These are phyloP conservation scores for Rhododendron williamsianum DNA, from an alignment of 148 eudicot genomes.

Conservation along the genomic window DNA sequence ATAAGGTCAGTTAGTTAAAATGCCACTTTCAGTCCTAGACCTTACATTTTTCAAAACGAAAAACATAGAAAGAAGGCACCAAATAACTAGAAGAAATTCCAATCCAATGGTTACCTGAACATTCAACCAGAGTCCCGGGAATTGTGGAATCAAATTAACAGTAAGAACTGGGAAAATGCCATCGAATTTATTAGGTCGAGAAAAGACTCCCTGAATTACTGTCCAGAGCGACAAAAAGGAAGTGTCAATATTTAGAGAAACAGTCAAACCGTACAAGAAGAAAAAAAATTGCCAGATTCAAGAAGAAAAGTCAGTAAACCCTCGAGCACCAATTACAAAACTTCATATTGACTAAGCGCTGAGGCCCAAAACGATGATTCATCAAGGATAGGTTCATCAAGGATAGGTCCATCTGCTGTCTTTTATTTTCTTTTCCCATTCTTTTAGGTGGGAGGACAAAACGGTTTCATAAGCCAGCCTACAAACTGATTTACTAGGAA, in stretches of 20 bases:
- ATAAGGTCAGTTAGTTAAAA: constrained; percentile 4
- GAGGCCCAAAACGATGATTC: neutral
- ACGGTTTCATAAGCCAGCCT: neutral
- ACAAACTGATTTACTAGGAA: neutral
- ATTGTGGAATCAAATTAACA: constrained; percentile 29
- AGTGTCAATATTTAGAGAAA: constrained; percentile 2
- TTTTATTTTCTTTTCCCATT: neutral
- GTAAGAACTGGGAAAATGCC: constrained; percentile 36
- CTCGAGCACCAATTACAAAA: neutral
- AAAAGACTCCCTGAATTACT: constrained; percentile 54
- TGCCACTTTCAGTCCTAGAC: neutral
- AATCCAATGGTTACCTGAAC: constrained; percentile 47
- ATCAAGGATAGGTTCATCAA: neutral
- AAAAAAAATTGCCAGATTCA: neutral
- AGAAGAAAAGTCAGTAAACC: neutral
- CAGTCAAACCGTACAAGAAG: neutral
- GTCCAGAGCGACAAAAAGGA: neutral
- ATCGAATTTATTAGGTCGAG: constrained; percentile 49
- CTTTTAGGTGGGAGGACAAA: neutral
- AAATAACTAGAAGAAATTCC: neutral
- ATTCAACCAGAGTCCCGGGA: constrained; percentile 61
- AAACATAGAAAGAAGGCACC: neutral
- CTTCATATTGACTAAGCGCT: neutral
- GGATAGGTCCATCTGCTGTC: neutral
- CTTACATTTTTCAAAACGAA: neutral